These are phyloP conservation scores for Glycyrrhiza uralensis DNA, from an alignment of 306 rosid genomes.

Conservation along the genomic window DNA sequence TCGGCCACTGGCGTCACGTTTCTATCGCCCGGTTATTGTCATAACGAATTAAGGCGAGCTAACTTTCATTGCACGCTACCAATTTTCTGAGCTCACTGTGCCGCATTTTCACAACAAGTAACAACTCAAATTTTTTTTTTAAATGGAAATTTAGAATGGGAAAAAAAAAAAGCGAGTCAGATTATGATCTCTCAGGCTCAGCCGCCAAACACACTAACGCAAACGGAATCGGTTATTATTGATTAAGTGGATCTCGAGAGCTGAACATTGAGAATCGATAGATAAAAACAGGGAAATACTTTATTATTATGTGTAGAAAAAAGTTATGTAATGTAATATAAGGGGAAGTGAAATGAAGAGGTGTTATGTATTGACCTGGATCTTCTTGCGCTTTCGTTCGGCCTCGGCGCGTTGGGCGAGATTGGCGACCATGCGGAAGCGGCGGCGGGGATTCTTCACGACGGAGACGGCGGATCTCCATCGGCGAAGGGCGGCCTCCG, in stretches of 20 bases:
- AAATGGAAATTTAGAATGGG: neutral
- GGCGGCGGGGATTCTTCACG: constrained; percentile 86
- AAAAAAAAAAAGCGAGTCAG: neutral
- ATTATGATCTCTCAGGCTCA: neutral
- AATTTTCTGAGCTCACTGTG: neutral
- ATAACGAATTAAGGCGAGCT: neutral
- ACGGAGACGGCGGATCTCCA: constrained; percentile 87
- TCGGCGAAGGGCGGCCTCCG: constrained; percentile 56
- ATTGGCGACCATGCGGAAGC: constrained; percentile 91
- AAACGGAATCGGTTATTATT: neutral
- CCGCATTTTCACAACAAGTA: neutral
- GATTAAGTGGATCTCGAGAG: neutral
- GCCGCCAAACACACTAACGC: too few species aligned
- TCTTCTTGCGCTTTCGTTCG: constrained; percentile 48
- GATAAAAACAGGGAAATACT: neutral
- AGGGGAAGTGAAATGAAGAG: neutral
- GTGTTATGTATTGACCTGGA: constrained; percentile 63
- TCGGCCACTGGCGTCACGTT: neutral
- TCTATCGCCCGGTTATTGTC: neutral
- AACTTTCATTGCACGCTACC: neutral
- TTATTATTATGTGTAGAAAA: too few species aligned
- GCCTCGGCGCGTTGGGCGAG: constrained; percentile 79
- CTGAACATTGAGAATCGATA: neutral
- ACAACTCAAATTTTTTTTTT: neutral
- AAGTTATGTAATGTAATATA: too few species aligned